These are phyloP conservation scores for Conticribra guillardii DNA, from an alignment of 108 stramenopile genomes.

Conservation along the genomic window DNA sequence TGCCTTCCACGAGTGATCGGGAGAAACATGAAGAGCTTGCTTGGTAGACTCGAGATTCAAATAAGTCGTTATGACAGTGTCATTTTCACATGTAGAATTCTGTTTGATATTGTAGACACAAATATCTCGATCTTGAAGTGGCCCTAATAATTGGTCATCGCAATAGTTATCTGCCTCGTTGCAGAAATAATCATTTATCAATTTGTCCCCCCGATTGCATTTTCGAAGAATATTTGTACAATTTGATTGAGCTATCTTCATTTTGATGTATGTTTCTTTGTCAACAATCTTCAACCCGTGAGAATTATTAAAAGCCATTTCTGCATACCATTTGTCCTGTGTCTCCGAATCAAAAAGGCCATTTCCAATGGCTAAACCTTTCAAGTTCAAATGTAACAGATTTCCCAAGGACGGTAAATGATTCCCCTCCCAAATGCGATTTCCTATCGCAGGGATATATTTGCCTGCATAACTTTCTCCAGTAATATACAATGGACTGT, in stretches of 20 bases:
- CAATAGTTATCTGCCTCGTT: constrained; percentile 78
- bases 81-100: constrained; percentile 94
- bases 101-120: constrained; percentile 96
- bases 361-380: constrained; percentile 95
- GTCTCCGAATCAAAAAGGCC: constrained; percentile 90
- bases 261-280: constrained; percentile 72
- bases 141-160: constrained; percentile 71
- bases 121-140: constrained; percentile 84
- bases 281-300: constrained; percentile 83
- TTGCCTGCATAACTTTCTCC: constrained; percentile 97
- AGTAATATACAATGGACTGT: constrained; percentile 77
- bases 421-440: constrained; percentile 72
- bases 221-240: constrained; percentile 79
- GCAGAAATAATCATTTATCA: constrained; percentile 73
- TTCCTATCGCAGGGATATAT: constrained; percentile 92
- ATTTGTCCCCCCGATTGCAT: constrained; percentile 73
- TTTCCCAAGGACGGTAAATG: constrained; percentile 44
- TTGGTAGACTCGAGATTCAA: constrained; percentile 81
- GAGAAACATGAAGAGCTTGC: constrained; percentile 77
- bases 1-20: constrained; percentile 68
- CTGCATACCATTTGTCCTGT: constrained; percentile 92
- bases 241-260: constrained; percentile 71
- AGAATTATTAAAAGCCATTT: constrained; percentile 94
- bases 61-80: constrained; percentile 79
- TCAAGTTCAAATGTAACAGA: constrained; percentile 70